Evolutionary conservation across 2,329 filamentous ascomycete species (phyloP).

Genomic region (Colletotrichum karsti): DNA sequence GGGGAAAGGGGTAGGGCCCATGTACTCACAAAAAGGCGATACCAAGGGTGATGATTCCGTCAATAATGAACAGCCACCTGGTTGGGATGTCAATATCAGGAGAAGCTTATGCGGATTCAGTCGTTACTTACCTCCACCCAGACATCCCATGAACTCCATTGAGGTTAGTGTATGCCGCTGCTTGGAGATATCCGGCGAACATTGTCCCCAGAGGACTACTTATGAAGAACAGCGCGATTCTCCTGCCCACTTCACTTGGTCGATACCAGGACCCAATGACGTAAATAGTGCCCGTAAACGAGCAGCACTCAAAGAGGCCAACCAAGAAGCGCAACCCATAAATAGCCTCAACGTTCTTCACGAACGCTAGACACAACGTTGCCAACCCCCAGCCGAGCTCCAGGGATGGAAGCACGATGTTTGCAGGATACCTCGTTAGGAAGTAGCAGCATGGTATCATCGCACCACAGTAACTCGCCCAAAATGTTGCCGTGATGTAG

Average conservation of each 20-base stretch:
- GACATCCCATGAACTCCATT: not conserved
- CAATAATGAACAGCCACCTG: not conserved
- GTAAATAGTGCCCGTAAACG: not conserved
- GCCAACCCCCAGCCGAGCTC: not conserved
- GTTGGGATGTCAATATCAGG: accelerated
- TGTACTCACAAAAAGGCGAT: not conserved
- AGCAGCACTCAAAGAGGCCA: not conserved
- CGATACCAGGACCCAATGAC: not conserved
- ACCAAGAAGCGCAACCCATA: not conserved
- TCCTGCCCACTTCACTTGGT: not conserved
- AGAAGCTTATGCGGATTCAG: not conserved
- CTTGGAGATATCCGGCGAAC: not conserved
- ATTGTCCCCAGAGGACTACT: not conserved
- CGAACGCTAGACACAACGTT: not conserved
- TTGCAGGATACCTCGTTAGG: not conserved
- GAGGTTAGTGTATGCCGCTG: not conserved
- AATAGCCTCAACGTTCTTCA: not conserved
- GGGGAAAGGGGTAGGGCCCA: too few species aligned
- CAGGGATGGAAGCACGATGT: not conserved
- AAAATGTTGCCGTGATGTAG: not conserved
- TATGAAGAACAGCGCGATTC: not conserved
- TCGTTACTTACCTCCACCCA: not conserved
- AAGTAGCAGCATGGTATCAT: not conserved
- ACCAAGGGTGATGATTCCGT: not conserved
- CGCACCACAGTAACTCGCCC: not conserved